These are phyloP conservation scores for Entomortierella chlamydospora DNA, from an alignment of 192 early-diverging fungal genomes.

Conservation along the genomic window DNA sequence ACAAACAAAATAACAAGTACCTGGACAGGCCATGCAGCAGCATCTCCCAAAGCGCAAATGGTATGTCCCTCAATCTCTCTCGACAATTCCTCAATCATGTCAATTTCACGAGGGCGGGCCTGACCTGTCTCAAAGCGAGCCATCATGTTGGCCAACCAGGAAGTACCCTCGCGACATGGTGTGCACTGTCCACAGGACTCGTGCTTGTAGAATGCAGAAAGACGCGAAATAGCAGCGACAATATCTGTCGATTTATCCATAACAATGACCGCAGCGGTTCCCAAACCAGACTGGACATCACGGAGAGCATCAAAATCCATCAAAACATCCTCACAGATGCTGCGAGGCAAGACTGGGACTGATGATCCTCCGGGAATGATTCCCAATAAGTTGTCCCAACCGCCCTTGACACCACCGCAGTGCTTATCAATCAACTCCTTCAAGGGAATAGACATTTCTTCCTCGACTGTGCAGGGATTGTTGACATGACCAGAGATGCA, in stretches of 20 bases:
- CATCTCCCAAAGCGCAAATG: conserved; percentile 99
- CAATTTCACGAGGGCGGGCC: conserved; percentile 88
- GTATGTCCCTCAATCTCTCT: conserved; percentile 99
- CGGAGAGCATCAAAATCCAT: conserved; percentile 99
- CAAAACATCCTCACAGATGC: conserved; percentile 88
- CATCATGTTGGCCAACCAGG: conserved; percentile 98
- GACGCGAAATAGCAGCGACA: conserved; percentile 91
- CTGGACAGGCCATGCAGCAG: conserved; percentile 97
- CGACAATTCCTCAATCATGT: conserved; percentile 94
- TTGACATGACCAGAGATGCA: conserved; percentile 99
- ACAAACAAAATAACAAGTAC: conserved; percentile 4
- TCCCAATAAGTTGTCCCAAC: conserved; percentile 98
- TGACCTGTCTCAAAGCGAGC: conserved; percentile 90
- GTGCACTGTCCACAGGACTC: conserved; percentile 99
- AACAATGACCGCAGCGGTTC: conserved; percentile 27
- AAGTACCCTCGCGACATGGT: conserved; percentile 96
- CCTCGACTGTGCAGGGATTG: conserved; percentile 97
- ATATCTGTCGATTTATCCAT: conserved; percentile 83
- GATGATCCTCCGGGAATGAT: conserved; percentile 98
- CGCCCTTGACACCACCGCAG: conserved; percentile 96
- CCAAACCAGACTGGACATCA: conserved; percentile 87
- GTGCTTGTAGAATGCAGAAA: conserved; percentile 96
- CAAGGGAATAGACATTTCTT: conserved; percentile 98
- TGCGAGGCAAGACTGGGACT: conserved; percentile 87
- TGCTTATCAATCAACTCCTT: conserved; percentile 93